Percentiles rank a stretch among this genome's conserved stretches.
phyloP scores from a whole-genome alignment of 345 rosid species.

The Cardamine occulta region DNA sequence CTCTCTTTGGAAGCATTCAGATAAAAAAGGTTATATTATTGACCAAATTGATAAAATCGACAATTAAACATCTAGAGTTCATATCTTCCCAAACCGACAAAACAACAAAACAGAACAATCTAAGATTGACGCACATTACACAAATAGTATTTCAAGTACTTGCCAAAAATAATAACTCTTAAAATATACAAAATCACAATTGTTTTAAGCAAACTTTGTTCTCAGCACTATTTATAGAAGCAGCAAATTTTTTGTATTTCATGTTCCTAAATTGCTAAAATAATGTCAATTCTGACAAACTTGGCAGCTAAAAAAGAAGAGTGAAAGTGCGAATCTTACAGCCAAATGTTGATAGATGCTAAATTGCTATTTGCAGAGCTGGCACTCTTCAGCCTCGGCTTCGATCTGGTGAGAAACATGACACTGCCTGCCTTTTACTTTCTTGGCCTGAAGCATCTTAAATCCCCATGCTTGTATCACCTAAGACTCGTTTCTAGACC shows the following conservation, averaged over 20 bases:
- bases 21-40: not conserved
- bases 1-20: not conserved
- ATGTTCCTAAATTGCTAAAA: conserved; percentile 1
- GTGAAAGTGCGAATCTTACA: not conserved
- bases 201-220: not conserved
- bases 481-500: conserved; percentile 15
- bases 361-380: conserved; percentile 1
- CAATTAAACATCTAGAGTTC: not conserved
- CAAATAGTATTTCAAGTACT: not conserved
- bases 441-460: conserved; percentile 9
- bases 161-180: not conserved
- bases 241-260: not conserved
- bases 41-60: not conserved
- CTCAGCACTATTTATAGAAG: not conserved
- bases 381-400: not conserved
- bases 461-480: too few relatives aligned
- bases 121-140: not conserved
- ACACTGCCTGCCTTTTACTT: conserved; percentile 6
- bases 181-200: not conserved
- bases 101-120: not conserved
- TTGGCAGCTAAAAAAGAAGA: not conserved
- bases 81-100: not conserved
- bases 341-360: not conserved
- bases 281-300: not conserved
- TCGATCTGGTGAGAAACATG: conserved; percentile 6